Conservation (phyloP, 148 eudicot genomes). For the Camellia granthamiana region DNA sequence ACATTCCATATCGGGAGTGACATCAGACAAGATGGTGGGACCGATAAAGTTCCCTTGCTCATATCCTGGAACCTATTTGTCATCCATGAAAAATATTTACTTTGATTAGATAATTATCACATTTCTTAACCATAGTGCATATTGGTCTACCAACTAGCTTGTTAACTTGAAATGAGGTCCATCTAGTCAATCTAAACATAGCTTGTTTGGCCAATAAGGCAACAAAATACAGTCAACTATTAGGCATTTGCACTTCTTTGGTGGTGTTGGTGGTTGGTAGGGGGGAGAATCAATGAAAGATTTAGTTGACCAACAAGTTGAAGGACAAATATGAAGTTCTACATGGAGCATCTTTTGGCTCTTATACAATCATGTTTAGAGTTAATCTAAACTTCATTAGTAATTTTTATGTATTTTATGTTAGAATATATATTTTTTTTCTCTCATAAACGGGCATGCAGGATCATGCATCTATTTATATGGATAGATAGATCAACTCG, state of each 20-base stretch:
- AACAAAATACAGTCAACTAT: background rate
- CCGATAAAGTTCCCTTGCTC: conserved; percentile 93
- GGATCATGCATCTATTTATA: no score
- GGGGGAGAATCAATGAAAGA: background rate
- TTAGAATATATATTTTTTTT: no score
- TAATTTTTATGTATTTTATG: no score
- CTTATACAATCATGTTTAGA: background rate
- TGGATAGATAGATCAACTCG: no score
- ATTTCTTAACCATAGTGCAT: background rate
- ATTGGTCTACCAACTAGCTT: background rate
- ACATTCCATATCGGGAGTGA: conserved; percentile 90
- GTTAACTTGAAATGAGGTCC: background rate
- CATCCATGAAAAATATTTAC: conserved; percentile 9
- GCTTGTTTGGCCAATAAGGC: background rate
- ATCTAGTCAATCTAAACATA: background rate
- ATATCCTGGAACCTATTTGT: conserved; percentile 78
- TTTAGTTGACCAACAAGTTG: background rate
- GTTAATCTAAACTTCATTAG: no score
- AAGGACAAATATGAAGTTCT: background rate
- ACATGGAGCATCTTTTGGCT: background rate
- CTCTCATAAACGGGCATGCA: no score
- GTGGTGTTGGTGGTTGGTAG: no score
- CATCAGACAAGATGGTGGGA: conserved; percentile 85
- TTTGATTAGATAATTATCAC: background rate
- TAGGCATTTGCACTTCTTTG: background rate